These are phyloP conservation scores for Psilocybe cyanescens DNA, from an alignment of 768 basidiomycete species.

Conservation along the genomic window DNA sequence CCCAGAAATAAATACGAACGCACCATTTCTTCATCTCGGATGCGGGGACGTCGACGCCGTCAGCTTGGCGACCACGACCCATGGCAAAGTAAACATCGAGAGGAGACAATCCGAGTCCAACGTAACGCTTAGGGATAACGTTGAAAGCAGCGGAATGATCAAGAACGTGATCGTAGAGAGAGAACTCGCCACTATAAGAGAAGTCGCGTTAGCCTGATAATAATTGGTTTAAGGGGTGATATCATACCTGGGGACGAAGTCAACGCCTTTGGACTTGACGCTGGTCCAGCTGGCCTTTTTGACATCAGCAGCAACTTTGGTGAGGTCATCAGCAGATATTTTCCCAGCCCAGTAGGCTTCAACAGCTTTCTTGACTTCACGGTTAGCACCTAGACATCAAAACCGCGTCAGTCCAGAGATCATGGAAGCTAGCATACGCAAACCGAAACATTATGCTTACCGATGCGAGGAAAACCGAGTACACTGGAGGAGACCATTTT, in stretches of 20 bases:
- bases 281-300: conserved; percentile 87
- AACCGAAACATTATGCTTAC: conserved; percentile 36
- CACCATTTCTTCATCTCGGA: conserved; percentile 99
- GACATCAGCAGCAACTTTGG: conserved; percentile 84
- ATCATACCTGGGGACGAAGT: conserved; percentile 87
- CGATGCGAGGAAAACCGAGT: conserved; percentile 93
- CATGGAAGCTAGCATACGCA: neutral
- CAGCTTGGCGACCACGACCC: conserved; percentile 97
- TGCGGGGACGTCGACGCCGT: conserved; percentile 93
- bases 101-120: conserved; percentile 80
- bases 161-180: conserved; percentile 97
- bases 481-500: conserved; percentile 84
- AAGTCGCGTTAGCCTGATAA: conserved; percentile 10
- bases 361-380: conserved; percentile 97
- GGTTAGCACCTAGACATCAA: conserved; percentile 72
- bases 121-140: conserved; percentile 94
- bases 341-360: conserved; percentile 99
- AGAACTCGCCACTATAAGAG: conserved; percentile 87
- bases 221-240: conserved; percentile 20
- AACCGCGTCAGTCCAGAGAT: neutral
- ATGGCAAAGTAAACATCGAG: conserved; percentile 99
- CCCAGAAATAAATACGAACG: conserved; percentile 28
- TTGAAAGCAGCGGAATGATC: conserved; percentile 97
- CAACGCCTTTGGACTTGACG: conserved; percentile 85
- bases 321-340: conserved; percentile 83